A percentile compares a stretch with the other conserved stretches of the same genome.
phyloP scores from a whole-genome alignment of 257 asterid genomes.

The Solanum etuberosum region DNA sequence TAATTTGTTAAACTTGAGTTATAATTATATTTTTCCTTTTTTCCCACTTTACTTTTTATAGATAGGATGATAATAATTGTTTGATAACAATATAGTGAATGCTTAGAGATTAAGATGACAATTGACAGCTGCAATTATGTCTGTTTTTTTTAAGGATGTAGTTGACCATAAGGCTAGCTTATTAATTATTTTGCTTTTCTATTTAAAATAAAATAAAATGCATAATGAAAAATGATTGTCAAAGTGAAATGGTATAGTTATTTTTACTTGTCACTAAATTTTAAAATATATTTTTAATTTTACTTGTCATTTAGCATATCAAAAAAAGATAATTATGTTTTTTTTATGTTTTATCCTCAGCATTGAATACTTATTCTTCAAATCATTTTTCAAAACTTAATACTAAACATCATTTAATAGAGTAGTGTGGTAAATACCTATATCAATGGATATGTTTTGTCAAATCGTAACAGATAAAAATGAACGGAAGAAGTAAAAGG shows the following conservation, averaged over 20 bases:
- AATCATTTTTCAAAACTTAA: too few relatives aligned
- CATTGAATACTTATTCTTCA: too few relatives aligned
- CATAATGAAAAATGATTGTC: not conserved
- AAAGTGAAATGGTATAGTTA: not conserved
- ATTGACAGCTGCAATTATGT: not conserved
- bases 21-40: not conserved
- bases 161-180: not conserved
- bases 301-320: too few relatives aligned
- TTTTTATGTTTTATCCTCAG: too few relatives aligned
- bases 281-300: too few relatives aligned
- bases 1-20: not conserved
- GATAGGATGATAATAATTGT: not conserved
- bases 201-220: not conserved
- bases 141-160: not conserved
- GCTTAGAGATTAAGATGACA: not conserved
- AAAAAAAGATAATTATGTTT: too few relatives aligned
- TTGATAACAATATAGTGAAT: not conserved
- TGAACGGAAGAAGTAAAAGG: not conserved
- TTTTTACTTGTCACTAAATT: too few relatives aligned
- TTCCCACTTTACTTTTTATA: not conserved
- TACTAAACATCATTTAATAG: too few relatives aligned
- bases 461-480: too few relatives aligned
- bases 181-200: not conserved
- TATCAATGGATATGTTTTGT: too few relatives aligned
- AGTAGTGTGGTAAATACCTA: too few relatives aligned